Conservation (phyloP, 345 rosid genomes). For the Eucalyptus pumila region DNA sequence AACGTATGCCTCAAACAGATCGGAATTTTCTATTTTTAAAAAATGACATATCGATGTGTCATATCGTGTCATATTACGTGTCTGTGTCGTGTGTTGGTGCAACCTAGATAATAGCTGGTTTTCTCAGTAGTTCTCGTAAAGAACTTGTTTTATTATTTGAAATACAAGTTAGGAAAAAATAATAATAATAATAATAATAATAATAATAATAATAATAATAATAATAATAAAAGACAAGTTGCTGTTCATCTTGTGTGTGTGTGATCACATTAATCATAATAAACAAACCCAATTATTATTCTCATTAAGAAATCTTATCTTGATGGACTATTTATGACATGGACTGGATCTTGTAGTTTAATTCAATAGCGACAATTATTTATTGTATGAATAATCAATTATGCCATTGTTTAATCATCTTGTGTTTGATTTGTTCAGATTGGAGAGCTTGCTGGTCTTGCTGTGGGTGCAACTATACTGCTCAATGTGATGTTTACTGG, state of each 20-base stretch:
- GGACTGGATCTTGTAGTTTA: not conserved
- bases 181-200: too few relatives aligned
- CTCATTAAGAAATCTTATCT: not conserved
- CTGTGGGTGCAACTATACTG: constrained; percentile 75
- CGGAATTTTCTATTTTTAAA: too few relatives aligned
- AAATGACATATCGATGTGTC: too few relatives aligned
- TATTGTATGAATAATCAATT: not conserved
- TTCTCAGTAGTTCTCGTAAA: not conserved
- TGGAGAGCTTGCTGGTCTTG: constrained; percentile 94
- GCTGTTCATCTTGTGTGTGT: not conserved
- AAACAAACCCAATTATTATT: not conserved
- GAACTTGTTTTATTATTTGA: not conserved
- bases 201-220: too few relatives aligned
- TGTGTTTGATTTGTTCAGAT: constrained; percentile 21
- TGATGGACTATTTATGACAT: not conserved
- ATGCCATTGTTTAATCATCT: not conserved
- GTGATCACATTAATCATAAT: not conserved
- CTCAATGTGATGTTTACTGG: constrained; percentile 85
- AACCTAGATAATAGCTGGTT: too few relatives aligned
- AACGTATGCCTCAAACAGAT: rapidly evolving
- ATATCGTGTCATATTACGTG: too few relatives aligned
- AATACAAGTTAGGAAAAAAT: not conserved
- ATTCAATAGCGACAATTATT: not conserved
- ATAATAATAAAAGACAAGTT: not conserved
- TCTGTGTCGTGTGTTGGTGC: too few relatives aligned